Percentiles rank a stretch among this genome's conserved stretches.
Evolutionary conservation across 2,329 filamentous ascomycete species (phyloP).

Genomic region (Pyrenophora teres): DNA sequence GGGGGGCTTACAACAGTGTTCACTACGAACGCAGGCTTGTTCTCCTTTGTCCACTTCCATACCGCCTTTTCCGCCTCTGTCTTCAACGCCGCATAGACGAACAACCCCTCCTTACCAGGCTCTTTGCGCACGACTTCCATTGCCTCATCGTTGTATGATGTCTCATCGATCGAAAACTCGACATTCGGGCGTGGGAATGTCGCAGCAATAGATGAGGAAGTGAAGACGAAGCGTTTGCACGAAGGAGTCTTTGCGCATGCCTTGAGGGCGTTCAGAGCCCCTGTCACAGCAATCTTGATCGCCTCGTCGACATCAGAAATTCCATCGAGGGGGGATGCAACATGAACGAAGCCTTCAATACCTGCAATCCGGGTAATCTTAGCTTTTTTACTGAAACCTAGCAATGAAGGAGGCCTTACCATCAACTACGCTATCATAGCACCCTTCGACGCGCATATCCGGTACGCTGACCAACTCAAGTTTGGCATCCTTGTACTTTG

Average conservation of each 20-base stretch:
- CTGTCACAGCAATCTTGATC: constrained; percentile 48
- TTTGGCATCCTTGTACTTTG: constrained; percentile 24
- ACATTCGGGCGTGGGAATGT: constrained; percentile 44
- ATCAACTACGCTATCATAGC: constrained; percentile 35
- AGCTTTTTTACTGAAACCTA: constrained; percentile 3
- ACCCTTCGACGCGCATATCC: constrained; percentile 33
- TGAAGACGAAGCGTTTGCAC: constrained; percentile 53
- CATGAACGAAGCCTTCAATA: constrained; percentile 52
- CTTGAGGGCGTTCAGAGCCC: constrained; percentile 47
- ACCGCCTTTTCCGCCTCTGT: constrained; percentile 53
- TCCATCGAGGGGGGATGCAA: constrained; percentile 51
- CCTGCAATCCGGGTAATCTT: constrained; percentile 6
- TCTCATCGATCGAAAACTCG: constrained; percentile 40
- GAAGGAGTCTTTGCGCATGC: constrained; percentile 49
- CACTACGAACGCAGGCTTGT: constrained; percentile 52
- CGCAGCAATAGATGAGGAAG: constrained; percentile 48
- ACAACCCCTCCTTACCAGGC: constrained; percentile 22
- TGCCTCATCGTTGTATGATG: constrained; percentile 39
- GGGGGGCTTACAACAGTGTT: constrained; percentile 41
- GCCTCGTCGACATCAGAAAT: constrained; percentile 44
- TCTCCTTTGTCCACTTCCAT: constrained; percentile 54
- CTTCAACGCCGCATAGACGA: constrained; percentile 55
- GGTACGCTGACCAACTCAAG: constrained; percentile 40
- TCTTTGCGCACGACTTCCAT: constrained; percentile 34
- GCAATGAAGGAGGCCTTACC: constrained; percentile 17